phyloP scores from a whole-genome alignment of 139 green algal species.

The Chlamydomonas eustigma region DNA sequence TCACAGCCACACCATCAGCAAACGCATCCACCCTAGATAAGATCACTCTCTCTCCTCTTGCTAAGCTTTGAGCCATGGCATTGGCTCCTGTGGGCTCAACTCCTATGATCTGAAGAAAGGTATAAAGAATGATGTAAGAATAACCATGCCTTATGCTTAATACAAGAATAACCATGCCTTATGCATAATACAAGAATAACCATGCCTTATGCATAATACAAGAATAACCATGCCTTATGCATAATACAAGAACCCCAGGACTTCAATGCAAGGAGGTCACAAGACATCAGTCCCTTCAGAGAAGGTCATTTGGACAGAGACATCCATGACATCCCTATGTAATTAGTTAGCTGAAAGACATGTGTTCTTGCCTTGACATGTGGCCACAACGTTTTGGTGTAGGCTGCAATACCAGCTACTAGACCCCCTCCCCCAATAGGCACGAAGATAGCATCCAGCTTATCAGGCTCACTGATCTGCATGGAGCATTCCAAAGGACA shows the following conservation, averaged over 20 bases:
- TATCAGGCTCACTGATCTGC: constrained; percentile 45
- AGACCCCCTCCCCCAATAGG: constrained; percentile 88
- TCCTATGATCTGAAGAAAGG: constrained; percentile 68
- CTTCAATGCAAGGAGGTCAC: too few relatives aligned
- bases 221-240: too few relatives aligned
- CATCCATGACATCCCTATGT: too few relatives aligned
- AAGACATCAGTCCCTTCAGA: too few relatives aligned
- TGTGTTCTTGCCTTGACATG: constrained; percentile 57
- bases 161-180: too few relatives aligned
- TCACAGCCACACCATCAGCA: constrained; percentile 90
- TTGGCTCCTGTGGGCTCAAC: constrained; percentile 93
- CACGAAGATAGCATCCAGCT: constrained; percentile 85
- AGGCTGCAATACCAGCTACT: constrained; percentile 86
- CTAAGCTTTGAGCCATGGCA: constrained; percentile 85
- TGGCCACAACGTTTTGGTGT: constrained; percentile 83
- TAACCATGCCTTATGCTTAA: too few relatives aligned
- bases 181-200: too few relatives aligned
- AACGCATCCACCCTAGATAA: constrained; percentile 86
- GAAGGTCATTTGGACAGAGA: too few relatives aligned
- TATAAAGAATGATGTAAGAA: neutral
- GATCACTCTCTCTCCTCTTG: constrained; percentile 59
- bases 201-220: too few relatives aligned
- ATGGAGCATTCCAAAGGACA: too few relatives aligned
- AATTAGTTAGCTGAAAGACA: neutral
- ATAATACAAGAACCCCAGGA: too few relatives aligned